phyloP scores from a whole-genome alignment of 164 flowering plant species.

The Platanus orientalis region DNA sequence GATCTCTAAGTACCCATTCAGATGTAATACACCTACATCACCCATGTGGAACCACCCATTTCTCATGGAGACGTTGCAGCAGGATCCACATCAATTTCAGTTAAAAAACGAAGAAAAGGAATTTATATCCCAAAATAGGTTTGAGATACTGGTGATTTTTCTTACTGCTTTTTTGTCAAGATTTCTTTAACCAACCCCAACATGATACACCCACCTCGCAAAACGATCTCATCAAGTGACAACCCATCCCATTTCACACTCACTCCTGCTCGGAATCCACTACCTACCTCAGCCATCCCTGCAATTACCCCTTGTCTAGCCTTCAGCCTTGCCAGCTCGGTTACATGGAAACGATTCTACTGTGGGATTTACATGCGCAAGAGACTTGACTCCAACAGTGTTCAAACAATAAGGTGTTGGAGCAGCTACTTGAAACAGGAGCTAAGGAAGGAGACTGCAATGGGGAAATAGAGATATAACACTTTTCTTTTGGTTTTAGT shows the following conservation, averaged over 20 bases:
- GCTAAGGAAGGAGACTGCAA: too few species aligned
- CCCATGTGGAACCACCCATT: constrained; percentile 39
- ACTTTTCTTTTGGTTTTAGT: too few species aligned
- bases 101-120: too few species aligned
- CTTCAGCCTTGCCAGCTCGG: constrained; percentile 40
- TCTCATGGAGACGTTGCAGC: constrained; percentile 21
- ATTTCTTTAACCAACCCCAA: constrained; percentile 42
- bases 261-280: constrained; percentile 23
- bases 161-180: too few species aligned
- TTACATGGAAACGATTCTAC: constrained; percentile 38
- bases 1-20: constrained; percentile 37
- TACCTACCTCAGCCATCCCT: constrained; percentile 26
- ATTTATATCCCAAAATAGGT: too few species aligned
- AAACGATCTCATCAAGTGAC: constrained; percentile 37
- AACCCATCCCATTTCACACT: constrained; percentile 35
- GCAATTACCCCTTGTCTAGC: constrained; percentile 45
- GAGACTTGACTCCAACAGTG: too few species aligned
- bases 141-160: too few species aligned
- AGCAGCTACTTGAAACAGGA: too few species aligned
- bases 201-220: constrained; percentile 33
- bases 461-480: too few species aligned
- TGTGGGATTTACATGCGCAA: constrained; percentile 46
- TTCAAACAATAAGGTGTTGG: too few species aligned
- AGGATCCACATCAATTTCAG: too few species aligned
- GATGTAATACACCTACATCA: constrained; percentile 39